Evolutionary conservation across 1,284 basidiomycete genomes (phyloP).

Genomic region (Thelephora terrestris): DNA sequence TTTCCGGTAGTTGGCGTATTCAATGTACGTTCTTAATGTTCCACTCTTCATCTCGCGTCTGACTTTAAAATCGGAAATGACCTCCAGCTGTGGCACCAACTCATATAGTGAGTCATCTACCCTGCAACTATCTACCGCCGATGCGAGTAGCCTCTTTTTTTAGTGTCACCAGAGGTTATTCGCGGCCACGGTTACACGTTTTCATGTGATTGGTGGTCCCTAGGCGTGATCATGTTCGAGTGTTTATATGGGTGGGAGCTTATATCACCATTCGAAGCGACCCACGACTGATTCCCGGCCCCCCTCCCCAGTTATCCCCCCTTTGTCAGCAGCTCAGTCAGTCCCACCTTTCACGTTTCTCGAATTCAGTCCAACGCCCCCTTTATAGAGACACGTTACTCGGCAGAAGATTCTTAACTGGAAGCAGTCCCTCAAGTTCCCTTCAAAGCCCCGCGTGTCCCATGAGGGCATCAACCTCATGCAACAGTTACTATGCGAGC

Average conservation of each 20-base stretch:
- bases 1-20: constrained; percentile 71
- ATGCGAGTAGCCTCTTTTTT: constrained; percentile 11
- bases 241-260: constrained; percentile 73
- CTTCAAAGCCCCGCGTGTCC: constrained; percentile 74
- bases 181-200: constrained; percentile 88
- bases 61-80: constrained; percentile 13
- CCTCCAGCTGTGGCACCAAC: constrained; percentile 71
- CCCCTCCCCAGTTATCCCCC: constrained; percentile 68
- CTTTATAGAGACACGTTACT: constrained; percentile 69
- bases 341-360: constrained; percentile 14
- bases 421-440: constrained; percentile 82
- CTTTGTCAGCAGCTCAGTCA: constrained; percentile 83
- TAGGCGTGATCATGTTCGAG: constrained; percentile 90
- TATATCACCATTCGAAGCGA: constrained; percentile 11
- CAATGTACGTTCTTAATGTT: constrained; percentile 54
- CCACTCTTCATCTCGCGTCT: constrained; percentile 14
- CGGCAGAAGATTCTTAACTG: constrained; percentile 91
- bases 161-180: constrained; percentile 94
- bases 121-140: not conserved
- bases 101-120: constrained; percentile 66
- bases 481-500: constrained; percentile 83
- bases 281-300: constrained; percentile 8
- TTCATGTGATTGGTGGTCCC: constrained; percentile 97
- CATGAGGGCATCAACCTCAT: constrained; percentile 83
- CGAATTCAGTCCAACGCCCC: constrained; percentile 4